phyloP scores from a whole-genome alignment of 352 stramenopile genomes.

The Phytophthora chlamydospora region DNA sequence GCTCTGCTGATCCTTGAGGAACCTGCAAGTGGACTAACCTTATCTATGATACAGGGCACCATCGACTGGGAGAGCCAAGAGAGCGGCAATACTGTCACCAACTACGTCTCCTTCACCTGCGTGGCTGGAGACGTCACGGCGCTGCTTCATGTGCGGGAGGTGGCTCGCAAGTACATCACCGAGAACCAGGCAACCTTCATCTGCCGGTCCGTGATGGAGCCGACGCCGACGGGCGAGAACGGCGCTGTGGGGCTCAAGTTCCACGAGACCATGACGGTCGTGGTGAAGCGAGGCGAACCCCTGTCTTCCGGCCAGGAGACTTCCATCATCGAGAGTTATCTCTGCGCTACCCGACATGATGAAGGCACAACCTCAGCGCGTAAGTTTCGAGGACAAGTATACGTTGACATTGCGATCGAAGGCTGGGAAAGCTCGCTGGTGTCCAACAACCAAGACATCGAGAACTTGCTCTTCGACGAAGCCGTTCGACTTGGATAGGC shows the following conservation, averaged over 20 bases:
- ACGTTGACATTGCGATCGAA: constrained; percentile 36
- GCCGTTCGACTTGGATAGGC: constrained; percentile 19
- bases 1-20: not conserved
- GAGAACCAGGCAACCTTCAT: constrained; percentile 28
- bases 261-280: constrained; percentile 34
- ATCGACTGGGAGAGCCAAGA: constrained; percentile 30
- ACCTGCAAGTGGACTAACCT: not conserved
- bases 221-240: constrained; percentile 8
- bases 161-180: constrained; percentile 24
- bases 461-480: constrained; percentile 52
- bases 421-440: constrained; percentile 32
- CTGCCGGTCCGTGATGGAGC: constrained; percentile 31
- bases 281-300: constrained; percentile 19
- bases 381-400: constrained; percentile 31
- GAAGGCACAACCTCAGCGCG: constrained; percentile 24
- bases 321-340: constrained; percentile 35
- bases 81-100: constrained; percentile 19
- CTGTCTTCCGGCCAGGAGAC: constrained; percentile 20
- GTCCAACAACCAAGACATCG: constrained; percentile 49
- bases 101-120: constrained; percentile 31
- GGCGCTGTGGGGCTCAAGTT: constrained; percentile 20
- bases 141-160: constrained; percentile 30
- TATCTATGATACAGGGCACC: constrained; percentile 9
- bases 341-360: constrained; percentile 32
- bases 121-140: constrained; percentile 20